phyloP scores from a whole-genome alignment of 176 grass and related monocot genomes.

The Triticum timopheevii region DNA sequence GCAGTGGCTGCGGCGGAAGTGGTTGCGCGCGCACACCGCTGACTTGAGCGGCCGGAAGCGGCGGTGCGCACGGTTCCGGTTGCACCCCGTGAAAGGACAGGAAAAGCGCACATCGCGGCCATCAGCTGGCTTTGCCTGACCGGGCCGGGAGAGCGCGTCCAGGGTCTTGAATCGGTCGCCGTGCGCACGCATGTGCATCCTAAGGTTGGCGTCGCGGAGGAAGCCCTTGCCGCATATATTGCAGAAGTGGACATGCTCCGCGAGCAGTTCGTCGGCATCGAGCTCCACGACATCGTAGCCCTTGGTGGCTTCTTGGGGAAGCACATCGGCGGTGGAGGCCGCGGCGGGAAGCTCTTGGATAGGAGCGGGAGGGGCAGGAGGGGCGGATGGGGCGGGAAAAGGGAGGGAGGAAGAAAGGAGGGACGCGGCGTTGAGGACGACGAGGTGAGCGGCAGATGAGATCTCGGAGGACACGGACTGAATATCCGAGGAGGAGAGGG shows the following conservation, averaged over 20 bases:
- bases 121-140: constrained; percentile 25
- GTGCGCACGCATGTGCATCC: constrained; percentile 99
- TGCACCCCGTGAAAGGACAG: constrained; percentile 78
- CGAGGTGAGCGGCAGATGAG: constrained; percentile 63
- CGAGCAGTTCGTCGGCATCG: constrained; percentile 73
- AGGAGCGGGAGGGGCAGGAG: background rate
- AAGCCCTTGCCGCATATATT: constrained; percentile 97
- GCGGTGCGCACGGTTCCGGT: constrained; percentile 75
- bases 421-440: constrained; percentile 76
- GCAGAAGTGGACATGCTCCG: constrained; percentile 91
- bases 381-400: background rate
- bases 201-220: constrained; percentile 94
- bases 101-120: constrained; percentile 71
- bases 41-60: constrained; percentile 95
- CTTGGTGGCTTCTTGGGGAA: constrained; percentile 28
- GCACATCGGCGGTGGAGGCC: constrained; percentile 4
- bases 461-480: constrained; percentile 82
- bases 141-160: constrained; percentile 80
- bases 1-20: constrained; percentile 97
- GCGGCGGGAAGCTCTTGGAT: constrained; percentile 28
- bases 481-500: constrained; percentile 47
- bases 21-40: constrained; percentile 79
- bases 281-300: constrained; percentile 85
- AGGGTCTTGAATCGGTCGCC: constrained; percentile 96
- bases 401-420: constrained; percentile 67